Base-by-base conservation (phyloP, 495 filamentous ascomycete species). In the Penicillium argentinense region DNA sequence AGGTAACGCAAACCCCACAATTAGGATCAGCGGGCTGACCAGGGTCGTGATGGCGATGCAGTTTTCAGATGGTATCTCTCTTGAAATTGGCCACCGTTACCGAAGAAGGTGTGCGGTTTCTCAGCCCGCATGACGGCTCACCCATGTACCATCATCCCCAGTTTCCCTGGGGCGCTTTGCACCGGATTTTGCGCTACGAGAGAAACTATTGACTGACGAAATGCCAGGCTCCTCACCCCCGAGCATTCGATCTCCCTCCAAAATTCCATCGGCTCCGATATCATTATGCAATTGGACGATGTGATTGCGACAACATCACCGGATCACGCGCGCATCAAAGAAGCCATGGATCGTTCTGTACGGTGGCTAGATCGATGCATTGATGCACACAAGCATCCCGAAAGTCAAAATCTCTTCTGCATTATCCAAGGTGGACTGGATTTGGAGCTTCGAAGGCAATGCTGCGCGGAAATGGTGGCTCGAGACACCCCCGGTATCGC, bases 281-380 rank as follows among this genome's bases (percentile, higher is more conserved):
- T 99, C 57, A 95, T 97, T 23, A 97, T 99, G 95, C 95, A 97
- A 67, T 80, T 99, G 6, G 93, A 99, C 70, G 93, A 99, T 62
- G 95, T 99, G 27, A 85, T 97, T 39, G 91, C 87, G 16, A 96
- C 95, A 8, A 97, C 93, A 0, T 96, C 91, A 0, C 91, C 92
- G 3, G 92, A 97, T 66, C 72, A 80, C 30, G 77, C 67, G 16
- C 82, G 95, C 41, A 97, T 99, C 80, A 78, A 84, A 50, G 90
- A 96, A 67, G 93, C 93, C 9, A 97, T 96, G 91, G 78, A 91
- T 55, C 86, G 93, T 29, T 95, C 89, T 27, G 82, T 99, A n/a
- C 81, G 95, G n/a, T 99, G 95, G 95, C 77, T 99, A 11, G 93
- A 99, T 66, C 86, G 93, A 3, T 97, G 93, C 63, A 95, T 97